Base-by-base conservation (phyloP, 2,329 filamentous ascomycete species). In the Didymella lethalis region DNA sequence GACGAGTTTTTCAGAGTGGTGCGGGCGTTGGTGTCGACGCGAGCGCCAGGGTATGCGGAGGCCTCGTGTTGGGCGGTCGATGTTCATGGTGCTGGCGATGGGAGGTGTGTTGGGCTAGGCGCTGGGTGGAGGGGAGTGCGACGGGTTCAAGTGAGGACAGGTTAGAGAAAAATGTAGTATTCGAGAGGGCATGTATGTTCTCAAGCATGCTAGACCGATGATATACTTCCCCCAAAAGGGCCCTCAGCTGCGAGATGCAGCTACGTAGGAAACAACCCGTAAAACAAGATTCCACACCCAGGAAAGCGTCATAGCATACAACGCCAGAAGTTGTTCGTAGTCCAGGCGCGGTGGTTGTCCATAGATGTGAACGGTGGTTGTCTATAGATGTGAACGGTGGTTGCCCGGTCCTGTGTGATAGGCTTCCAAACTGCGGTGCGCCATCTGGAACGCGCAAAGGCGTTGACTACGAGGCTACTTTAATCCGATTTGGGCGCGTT, bases 11-110 rank as follows among this genome's bases (percentile, higher is more conserved):
- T 62, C 59, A 14, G 38, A 32, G 11, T 38, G 40, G 12, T 38
- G n/a, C 5, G 59, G 59, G 3, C 31, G 50, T 20, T 62, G 59
- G 11, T 29, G 26, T n/a, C 38, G 16, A 10, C 49, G 59, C 16
- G 49, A 54, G n/a, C 48, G 44, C 59, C 59, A 62, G 23, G 59
- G 59, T 2, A 62, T 43, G 14, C 59, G 54, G 8, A 62, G 18
- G 16, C 47, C 43, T 29, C 59, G 54, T 23, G 59, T 52, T 16
- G 59, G 59, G 20, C 59, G 59, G 51, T 62, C 54, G 47, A 58
- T 52, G 28, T 62, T 47, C 45, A 47, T 62, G n/a, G 2, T 31
- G 34, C n/a, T 38, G 16, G n/a, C 16, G 20, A 18, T 3, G 2
- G 34, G 2, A 6, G 34, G 7, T 38, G 10, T 14, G 2, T 8